phyloP scores from a whole-genome alignment of 345 rosid genomes.

The Litchi chinensis region DNA sequence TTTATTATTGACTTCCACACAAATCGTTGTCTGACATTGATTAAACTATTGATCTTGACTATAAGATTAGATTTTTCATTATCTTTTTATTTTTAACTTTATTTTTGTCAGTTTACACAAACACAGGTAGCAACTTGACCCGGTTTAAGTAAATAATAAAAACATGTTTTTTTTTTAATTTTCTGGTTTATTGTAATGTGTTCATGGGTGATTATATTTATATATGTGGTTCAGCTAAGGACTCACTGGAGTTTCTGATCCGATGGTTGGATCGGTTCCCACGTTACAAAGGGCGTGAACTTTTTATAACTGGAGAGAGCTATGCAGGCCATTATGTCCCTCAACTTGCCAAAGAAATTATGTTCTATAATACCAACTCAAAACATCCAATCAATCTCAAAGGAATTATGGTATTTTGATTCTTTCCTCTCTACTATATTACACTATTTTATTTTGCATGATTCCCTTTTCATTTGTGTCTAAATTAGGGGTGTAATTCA shows the following conservation, averaged over 20 bases:
- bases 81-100: no score
- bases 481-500: neutral
- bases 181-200: neutral
- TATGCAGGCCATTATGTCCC: conserved; percentile 99
- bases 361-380: conserved; percentile 58
- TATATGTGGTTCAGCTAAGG: conserved; percentile 58
- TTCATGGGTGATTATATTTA: neutral
- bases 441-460: neutral
- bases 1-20: neutral
- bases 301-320: conserved; percentile 90
- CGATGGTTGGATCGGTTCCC: conserved; percentile 86
- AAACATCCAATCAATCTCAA: conserved; percentile 69
- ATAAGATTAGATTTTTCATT: neutral
- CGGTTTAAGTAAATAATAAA: no score
- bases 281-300: conserved; percentile 68
- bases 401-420: conserved; percentile 75
- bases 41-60: conserved; percentile 9
- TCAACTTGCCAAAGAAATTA: conserved; percentile 77
- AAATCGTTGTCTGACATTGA: neutral
- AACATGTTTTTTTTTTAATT: neutral
- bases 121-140: no score
- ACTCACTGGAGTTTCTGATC: conserved; percentile 74
- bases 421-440: no score
- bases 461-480: no score
- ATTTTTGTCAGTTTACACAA: neutral